Evolutionary conservation across 225 moss, liverwort and hornwort genomes (phyloP).

Genomic region (Bryoerythrophyllum caledonicum): DNA sequence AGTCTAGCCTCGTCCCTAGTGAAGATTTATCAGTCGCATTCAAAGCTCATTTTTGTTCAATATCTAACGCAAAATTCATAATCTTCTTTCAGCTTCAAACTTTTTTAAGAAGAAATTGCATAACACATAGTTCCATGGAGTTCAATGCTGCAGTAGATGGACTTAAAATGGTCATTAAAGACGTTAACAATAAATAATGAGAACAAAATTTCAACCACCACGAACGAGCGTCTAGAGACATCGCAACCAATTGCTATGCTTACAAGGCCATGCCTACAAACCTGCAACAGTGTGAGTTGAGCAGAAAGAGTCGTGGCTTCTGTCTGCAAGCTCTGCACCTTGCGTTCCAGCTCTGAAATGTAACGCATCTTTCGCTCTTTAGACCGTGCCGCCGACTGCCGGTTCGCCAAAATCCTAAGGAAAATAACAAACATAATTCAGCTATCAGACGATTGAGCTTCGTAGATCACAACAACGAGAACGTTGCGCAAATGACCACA

Average conservation of each 20-base stretch:
- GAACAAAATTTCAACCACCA: conserved; percentile 2
- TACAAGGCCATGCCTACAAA: conserved; percentile 18
- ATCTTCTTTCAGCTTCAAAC: not conserved
- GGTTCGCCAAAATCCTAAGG: conserved; percentile 70
- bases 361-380: conserved; percentile 95
- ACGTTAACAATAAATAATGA: not conserved
- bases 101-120: not conserved
- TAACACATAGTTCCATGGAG: not conserved
- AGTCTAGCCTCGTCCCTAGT: not conserved
- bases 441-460: not conserved
- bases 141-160: not conserved
- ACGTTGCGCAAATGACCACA: not conserved
- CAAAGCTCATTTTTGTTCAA: not conserved
- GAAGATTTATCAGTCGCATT: not conserved
- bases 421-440: not conserved
- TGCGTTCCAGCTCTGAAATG: conserved; percentile 84
- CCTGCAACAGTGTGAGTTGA: conserved; percentile 87
- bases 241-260: not conserved
- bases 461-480: not conserved
- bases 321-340: conserved; percentile 82
- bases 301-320: conserved; percentile 88
- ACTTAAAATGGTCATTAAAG: not conserved
- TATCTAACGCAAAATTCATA: not conserved
- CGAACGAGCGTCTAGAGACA: not conserved
- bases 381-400: conserved; percentile 86